These are phyloP conservation scores for Pestalotiopsis sp. DNA, from an alignment of 2,329 filamentous ascomycete species.

Conservation along the genomic window DNA sequence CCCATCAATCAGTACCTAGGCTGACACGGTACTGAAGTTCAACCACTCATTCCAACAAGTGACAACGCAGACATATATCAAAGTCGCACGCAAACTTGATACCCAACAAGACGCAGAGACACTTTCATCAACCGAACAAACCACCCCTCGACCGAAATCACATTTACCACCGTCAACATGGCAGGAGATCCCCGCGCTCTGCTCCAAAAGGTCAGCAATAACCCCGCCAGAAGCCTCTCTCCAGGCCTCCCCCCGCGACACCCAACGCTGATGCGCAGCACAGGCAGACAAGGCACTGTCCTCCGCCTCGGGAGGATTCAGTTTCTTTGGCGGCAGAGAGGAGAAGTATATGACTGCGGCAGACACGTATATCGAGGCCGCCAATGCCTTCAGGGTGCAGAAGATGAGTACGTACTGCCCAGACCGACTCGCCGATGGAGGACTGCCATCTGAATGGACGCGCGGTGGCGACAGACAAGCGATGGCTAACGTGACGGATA, in stretches of 20 bases:
- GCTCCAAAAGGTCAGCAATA: conserved; percentile 69
- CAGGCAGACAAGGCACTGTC: conserved; percentile 86
- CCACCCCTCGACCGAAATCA: conserved; percentile 8
- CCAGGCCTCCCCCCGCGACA: conserved; percentile 19
- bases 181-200: conserved; percentile 77
- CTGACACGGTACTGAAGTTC: not conserved
- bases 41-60: not conserved
- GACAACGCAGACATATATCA: not conserved
- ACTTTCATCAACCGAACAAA: not conserved
- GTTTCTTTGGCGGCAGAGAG: conserved; percentile 82
- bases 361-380: conserved; percentile 85
- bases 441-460: not conserved
- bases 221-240: conserved; percentile 23
- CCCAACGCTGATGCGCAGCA: conserved; percentile 21
- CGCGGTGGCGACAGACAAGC: not conserved
- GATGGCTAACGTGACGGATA: not conserved
- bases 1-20: not conserved
- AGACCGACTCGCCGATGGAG: not conserved
- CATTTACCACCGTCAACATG: conserved; percentile 51
- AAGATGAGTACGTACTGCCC: conserved; percentile 66
- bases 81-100: not conserved
- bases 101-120: not conserved
- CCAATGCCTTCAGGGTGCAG: conserved; percentile 88
- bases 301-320: conserved; percentile 79
- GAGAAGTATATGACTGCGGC: conserved; percentile 91